Percentiles rank a stretch among this genome's conserved stretches.
Evolutionary conservation across 495 filamentous ascomycete genomes (phyloP).

Genomic region (Trichoderma asperelloides): DNA sequence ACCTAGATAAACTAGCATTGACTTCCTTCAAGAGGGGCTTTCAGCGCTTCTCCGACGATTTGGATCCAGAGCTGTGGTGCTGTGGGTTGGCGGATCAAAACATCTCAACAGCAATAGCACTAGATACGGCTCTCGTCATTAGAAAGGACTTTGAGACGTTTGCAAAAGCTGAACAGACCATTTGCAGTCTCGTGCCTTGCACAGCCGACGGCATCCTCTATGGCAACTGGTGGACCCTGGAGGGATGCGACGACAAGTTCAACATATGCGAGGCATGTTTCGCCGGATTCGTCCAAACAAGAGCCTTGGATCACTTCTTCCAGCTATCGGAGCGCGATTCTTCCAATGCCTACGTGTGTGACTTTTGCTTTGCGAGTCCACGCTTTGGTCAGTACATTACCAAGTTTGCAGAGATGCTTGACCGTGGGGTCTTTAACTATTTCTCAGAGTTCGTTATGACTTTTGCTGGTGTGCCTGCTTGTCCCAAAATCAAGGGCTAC

Average conservation of each 20-base stretch:
- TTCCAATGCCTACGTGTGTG: slow-evolving; percentile 11
- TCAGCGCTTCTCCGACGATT: background rate
- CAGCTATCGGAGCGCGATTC: slow-evolving; percentile 3
- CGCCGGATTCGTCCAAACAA: slow-evolving; percentile 11
- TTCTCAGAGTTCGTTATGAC: slow-evolving; percentile 12
- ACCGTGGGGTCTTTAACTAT: slow-evolving; percentile 2
- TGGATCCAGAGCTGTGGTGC: slow-evolving; percentile 9
- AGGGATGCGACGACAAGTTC: slow-evolving; percentile 9
- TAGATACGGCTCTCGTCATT: background rate
- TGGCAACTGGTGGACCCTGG: slow-evolving; percentile 15
- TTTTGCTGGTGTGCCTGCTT: slow-evolving; percentile 9
- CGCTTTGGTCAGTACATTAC: slow-evolving; percentile 10
- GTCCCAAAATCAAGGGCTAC: slow-evolving; percentile 9
- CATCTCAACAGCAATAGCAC: slow-evolving; percentile 3
- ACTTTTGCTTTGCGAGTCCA: slow-evolving; percentile 3
- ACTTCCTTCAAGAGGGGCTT: slow-evolving; percentile 10
- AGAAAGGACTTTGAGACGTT: slow-evolving; percentile 9
- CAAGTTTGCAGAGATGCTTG: slow-evolving; percentile 14
- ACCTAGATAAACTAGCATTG: slow-evolving; percentile 13
- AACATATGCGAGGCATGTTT: slow-evolving; percentile 15
- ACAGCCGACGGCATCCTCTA: slow-evolving; percentile 11
- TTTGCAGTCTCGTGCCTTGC: background rate
- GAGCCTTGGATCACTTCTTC: slow-evolving; percentile 13
- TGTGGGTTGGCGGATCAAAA: slow-evolving; percentile 9
- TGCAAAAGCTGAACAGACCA: background rate